A percentile compares a stretch with the other conserved stretches of the same genome.
These are phyloP conservation scores for Candida ponderosae DNA, from an alignment of 805 yeast species.

Conservation along the genomic window DNA sequence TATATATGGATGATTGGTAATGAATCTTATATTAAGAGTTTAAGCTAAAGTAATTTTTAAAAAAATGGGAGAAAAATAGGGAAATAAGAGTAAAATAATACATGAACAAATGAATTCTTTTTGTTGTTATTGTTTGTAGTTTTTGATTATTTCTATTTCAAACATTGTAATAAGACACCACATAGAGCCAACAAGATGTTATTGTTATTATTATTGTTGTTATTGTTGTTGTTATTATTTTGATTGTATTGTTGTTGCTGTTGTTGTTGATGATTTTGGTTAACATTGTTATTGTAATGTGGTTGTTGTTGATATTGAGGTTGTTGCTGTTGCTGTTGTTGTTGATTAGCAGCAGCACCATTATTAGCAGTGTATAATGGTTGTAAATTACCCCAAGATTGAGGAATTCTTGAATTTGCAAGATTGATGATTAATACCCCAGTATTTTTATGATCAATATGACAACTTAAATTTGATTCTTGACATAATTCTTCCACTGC, in stretches of 20 bases:
- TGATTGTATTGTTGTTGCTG: slow-evolving; percentile 18
- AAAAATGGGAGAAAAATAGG: too few species aligned
- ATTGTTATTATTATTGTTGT: slow-evolving; percentile 15
- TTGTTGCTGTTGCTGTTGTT: slow-evolving; percentile 22
- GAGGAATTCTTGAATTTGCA: slow-evolving; percentile 36
- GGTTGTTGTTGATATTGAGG: slow-evolving; percentile 24
- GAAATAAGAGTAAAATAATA: too few species aligned
- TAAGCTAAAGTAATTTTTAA: too few species aligned
- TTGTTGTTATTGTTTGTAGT: too few species aligned
- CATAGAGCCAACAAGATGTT: slow-evolving; percentile 1
- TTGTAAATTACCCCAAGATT: slow-evolving; percentile 20
- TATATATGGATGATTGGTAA: too few species aligned
- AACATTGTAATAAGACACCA: neutral
- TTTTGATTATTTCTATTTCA: too few species aligned
- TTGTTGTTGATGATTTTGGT: too few species aligned
- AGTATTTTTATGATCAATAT: slow-evolving; percentile 61
- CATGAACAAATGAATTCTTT: too few species aligned
- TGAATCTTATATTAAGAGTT: too few species aligned
- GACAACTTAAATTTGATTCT: slow-evolving; percentile 52
- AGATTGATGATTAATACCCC: slow-evolving; percentile 78
- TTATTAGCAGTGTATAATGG: slow-evolving; percentile 9
- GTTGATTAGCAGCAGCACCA: slow-evolving; percentile 12
- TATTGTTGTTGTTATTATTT: slow-evolving; percentile 12
- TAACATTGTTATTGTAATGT: slow-evolving; percentile 15
- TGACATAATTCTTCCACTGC: slow-evolving; percentile 75